Conservation (phyloP, 2,329 filamentous ascomycete species). For the Nothophaeocryptopus gaeumannii region DNA sequence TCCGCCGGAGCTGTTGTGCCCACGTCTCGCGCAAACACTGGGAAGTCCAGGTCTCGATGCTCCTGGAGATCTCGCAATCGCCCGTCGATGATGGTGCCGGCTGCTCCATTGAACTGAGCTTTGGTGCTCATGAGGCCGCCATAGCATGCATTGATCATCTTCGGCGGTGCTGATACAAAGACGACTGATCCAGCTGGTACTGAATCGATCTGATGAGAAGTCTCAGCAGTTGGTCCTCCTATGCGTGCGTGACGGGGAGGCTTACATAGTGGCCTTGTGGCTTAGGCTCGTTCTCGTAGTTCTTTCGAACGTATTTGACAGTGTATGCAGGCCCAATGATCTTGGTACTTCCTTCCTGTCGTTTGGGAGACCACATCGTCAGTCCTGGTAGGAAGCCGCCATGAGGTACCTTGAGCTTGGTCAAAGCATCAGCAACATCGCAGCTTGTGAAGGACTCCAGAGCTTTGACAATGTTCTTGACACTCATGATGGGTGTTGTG, state of each 20-base stretch:
- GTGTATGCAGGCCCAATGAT: constrained; percentile 57
- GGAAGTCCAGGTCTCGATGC: constrained; percentile 50
- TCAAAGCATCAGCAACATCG: constrained; percentile 53
- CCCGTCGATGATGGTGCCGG: constrained; percentile 53
- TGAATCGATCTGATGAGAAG: constrained; percentile 45
- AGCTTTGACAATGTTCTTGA: constrained; percentile 23
- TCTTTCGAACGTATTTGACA: constrained; percentile 51
- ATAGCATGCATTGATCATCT: constrained; percentile 52
- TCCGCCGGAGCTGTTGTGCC: constrained; percentile 36
- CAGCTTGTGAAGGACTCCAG: constrained; percentile 35
- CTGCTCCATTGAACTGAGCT: constrained; percentile 46
- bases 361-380: constrained; percentile 54
- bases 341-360: constrained; percentile 51
- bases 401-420: constrained; percentile 46
- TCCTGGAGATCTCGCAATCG: constrained; percentile 54
- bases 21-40: constrained; percentile 39
- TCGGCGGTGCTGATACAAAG: constrained; percentile 51
- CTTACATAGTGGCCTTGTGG: constrained; percentile 48
- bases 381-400: constrained; percentile 56
- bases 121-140: constrained; percentile 55
- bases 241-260: no score
- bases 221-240: neutral
- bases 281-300: constrained; percentile 47
- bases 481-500: constrained; percentile 7
- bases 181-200: constrained; percentile 49